These are phyloP conservation scores for Rhizodiscina lignyota DNA, from an alignment of 495 filamentous ascomycete species.

Conservation along the genomic window DNA sequence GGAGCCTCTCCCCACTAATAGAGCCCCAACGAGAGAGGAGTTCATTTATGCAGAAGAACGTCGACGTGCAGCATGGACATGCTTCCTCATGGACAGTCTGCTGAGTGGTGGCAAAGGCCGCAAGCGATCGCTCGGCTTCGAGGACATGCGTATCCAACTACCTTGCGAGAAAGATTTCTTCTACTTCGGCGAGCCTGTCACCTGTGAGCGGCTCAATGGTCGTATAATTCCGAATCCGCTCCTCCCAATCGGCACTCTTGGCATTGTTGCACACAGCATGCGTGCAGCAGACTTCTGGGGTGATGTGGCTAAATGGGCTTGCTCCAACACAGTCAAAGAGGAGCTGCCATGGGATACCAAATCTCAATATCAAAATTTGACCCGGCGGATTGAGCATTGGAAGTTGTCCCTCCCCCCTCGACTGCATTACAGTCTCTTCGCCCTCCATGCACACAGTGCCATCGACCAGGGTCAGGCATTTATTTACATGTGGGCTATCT, in stretches of 20 bases:
- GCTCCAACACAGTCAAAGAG: slow-evolving; percentile 8
- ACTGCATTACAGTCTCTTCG: slow-evolving; percentile 13
- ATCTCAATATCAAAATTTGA: slow-evolving; percentile 11
- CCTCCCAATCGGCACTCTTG: slow-evolving; percentile 7
- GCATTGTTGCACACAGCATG: slow-evolving; percentile 16
- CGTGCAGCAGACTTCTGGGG: slow-evolving; percentile 17
- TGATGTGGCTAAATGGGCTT: slow-evolving; percentile 16
- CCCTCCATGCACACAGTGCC: slow-evolving; percentile 14
- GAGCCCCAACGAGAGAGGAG: slow-evolving; percentile 10
- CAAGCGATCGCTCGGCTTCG: slow-evolving; percentile 9
- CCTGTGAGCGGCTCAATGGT: slow-evolving; percentile 10
- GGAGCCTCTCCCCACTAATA: slow-evolving; percentile 3
- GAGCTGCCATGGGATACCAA: slow-evolving; percentile 11
- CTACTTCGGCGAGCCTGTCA: slow-evolving; percentile 14
- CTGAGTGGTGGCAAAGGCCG: slow-evolving; percentile 17
- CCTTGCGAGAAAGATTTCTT: slow-evolving; percentile 16
- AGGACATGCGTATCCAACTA: slow-evolving; percentile 15
- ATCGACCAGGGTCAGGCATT: slow-evolving; percentile 16
- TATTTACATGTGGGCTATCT: slow-evolving; percentile 16
- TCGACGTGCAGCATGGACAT: slow-evolving; percentile 16
- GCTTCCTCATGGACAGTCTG: slow-evolving; percentile 18
- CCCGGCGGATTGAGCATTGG: slow-evolving; percentile 10
- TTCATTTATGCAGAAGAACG: slow-evolving; percentile 16
- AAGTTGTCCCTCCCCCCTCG: slow-evolving; percentile 8
- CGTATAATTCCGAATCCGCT: slow-evolving; percentile 5